phyloP scores from a whole-genome alignment of 495 filamentous ascomycete genomes.

The Penicillium riverlandense region DNA sequence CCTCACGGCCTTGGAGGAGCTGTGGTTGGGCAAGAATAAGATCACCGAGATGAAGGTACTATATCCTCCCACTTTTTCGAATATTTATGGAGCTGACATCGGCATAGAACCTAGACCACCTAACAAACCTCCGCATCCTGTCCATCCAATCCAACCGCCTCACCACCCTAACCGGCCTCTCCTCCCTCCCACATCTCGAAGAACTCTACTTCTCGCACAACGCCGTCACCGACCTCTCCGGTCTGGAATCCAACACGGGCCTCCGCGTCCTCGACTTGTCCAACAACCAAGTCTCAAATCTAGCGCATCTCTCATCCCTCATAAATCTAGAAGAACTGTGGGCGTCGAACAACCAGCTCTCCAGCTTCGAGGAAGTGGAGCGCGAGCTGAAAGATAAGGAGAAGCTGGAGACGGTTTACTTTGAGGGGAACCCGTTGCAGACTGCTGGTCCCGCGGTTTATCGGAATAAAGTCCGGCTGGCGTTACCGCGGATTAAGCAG shows the following conservation, averaged over 20 bases:
- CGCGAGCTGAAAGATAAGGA: constrained; percentile 68
- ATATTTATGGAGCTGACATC: background rate
- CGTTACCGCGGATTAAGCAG: constrained; percentile 79
- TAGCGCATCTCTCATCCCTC: constrained; percentile 63
- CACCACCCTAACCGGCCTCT: constrained; percentile 67
- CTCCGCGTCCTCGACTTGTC: constrained; percentile 83
- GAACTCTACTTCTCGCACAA: constrained; percentile 99
- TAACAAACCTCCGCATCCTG: constrained; percentile 78
- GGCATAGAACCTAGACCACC: constrained; percentile 52
- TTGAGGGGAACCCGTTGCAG: constrained; percentile 93
- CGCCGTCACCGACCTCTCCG: constrained; percentile 67
- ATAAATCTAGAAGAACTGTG: constrained; percentile 80
- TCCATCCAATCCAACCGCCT: constrained; percentile 98
- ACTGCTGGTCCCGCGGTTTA: constrained; percentile 67
- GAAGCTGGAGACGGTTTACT: constrained; percentile 85
- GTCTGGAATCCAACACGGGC: constrained; percentile 60
- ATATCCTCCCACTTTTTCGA: background rate
- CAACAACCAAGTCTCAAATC: constrained; percentile 74
- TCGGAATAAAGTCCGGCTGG: constrained; percentile 84
- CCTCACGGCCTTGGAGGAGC: constrained; percentile 66
- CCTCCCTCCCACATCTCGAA: constrained; percentile 68
- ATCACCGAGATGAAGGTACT: constrained; percentile 73
- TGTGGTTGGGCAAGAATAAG: constrained; percentile 98
- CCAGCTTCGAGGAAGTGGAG: constrained; percentile 78
- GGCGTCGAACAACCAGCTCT: constrained; percentile 83